Conservation (phyloP, 208 protist genomes). For the Lotmaria passim region DNA sequence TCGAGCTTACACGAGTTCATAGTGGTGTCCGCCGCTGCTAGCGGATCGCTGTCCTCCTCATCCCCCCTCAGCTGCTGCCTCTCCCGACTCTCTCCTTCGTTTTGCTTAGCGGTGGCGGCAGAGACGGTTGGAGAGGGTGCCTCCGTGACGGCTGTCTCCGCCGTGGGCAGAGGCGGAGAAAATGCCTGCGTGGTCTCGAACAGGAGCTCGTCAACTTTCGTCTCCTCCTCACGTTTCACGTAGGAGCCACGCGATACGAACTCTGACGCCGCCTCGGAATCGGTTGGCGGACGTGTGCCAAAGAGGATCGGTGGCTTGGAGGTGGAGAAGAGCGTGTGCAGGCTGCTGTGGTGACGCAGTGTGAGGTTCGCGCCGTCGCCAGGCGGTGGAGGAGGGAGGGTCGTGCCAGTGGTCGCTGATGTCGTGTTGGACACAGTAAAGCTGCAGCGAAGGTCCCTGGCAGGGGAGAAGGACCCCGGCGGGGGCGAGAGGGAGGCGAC, state of each 20-base stretch:
- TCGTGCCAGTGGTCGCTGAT: conserved; percentile 1
- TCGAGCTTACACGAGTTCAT: neutral
- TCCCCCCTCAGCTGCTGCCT: no score
- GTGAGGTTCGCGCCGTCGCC: neutral
- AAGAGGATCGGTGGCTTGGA: neutral
- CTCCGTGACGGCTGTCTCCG: neutral
- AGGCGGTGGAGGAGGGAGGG: conserved; percentile 7
- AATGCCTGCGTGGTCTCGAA: conserved; percentile 8
- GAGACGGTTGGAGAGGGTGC: neutral
- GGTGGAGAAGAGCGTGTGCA: neutral
- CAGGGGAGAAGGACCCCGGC: neutral
- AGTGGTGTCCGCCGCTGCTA: neutral
- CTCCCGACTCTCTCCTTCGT: no score
- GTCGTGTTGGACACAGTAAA: neutral
- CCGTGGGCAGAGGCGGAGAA: neutral
- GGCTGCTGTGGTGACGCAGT: neutral
- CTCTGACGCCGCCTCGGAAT: conserved; percentile 7
- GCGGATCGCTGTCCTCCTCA: no score
- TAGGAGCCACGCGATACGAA: conserved; percentile 14
- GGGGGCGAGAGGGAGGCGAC: neutral
- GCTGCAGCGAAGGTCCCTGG: neutral
- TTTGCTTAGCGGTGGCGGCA: neutral
- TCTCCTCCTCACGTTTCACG: conserved; percentile 23
- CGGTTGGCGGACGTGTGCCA: neutral
- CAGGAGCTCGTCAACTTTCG: conserved; percentile 17